Conservation (phyloP, 306 rosid species). For the Malus sieversii region DNA sequence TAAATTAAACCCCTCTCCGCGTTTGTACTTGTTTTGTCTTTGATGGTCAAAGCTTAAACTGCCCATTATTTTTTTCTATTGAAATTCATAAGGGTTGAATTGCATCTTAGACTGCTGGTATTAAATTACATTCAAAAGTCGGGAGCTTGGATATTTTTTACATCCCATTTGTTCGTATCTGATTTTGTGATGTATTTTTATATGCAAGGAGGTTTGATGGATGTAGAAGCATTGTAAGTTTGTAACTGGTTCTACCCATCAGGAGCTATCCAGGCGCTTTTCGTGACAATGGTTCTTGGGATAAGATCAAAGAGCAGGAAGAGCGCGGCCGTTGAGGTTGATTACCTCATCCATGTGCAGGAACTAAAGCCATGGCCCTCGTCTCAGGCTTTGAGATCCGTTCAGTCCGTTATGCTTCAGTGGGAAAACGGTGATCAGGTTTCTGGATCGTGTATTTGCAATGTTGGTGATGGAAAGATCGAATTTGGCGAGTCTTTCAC, state of each 20-base stretch:
- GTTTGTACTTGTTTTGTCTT: slow-evolving; percentile 14
- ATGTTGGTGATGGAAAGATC: slow-evolving; percentile 34
- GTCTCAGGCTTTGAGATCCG: slow-evolving; percentile 43
- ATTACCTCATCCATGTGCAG: slow-evolving; percentile 50
- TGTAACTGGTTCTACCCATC: background rate
- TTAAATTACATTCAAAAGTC: background rate
- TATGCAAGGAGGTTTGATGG: slow-evolving; percentile 31
- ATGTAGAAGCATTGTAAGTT: slow-evolving; percentile 8
- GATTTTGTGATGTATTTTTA: slow-evolving; percentile 9
- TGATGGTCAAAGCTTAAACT: background rate
- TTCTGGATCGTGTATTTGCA: slow-evolving; percentile 36
- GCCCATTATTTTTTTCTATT: background rate
- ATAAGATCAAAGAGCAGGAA: slow-evolving; percentile 60
- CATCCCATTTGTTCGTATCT: background rate
- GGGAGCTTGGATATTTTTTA: background rate
- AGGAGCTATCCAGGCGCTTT: slow-evolving; percentile 14
- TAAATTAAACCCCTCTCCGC: slow-evolving; percentile 20
- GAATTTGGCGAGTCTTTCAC: slow-evolving; percentile 47
- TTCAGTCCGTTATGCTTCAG: slow-evolving; percentile 49
- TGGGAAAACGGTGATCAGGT: slow-evolving; percentile 65
- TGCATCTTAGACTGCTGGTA: background rate
- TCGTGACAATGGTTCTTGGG: slow-evolving; percentile 64
- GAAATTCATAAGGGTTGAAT: background rate
- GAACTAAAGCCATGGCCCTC: slow-evolving; percentile 83
- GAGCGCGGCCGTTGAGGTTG: slow-evolving; percentile 36